Percentiles rank a stretch among this genome's conserved stretches.
These are phyloP conservation scores for Nidularia pulvinata DNA, from an alignment of 768 basidiomycete species.

Conservation along the genomic window DNA sequence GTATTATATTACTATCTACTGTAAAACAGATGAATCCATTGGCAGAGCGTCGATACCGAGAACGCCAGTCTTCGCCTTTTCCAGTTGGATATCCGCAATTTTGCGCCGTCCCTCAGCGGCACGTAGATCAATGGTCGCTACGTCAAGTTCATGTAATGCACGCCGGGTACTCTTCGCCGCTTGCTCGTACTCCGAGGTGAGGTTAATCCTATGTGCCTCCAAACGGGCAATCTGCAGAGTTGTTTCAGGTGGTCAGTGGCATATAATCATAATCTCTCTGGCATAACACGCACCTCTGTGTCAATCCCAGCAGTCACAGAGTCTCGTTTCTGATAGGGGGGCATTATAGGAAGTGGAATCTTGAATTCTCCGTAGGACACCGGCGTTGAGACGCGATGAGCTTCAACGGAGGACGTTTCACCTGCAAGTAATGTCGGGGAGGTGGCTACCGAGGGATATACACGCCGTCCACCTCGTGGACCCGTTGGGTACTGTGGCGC, in stretches of 20 bases:
- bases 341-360: neutral
- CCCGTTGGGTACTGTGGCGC: slow-evolving; percentile 8
- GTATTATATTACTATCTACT: neutral
- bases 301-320: slow-evolving; percentile 11
- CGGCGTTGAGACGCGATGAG: neutral
- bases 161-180: slow-evolving; percentile 39
- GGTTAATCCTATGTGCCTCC: slow-evolving; percentile 33
- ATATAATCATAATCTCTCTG: neutral
- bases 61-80: slow-evolving; percentile 59
- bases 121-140: slow-evolving; percentile 57
- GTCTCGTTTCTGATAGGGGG: neutral
- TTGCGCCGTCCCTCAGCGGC: slow-evolving; percentile 58
- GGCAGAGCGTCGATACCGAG: slow-evolving; percentile 52
- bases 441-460: slow-evolving; percentile 5
- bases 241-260: neutral
- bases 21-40: neutral
- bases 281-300: slow-evolving; percentile 11
- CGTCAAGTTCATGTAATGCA: slow-evolving; percentile 62
- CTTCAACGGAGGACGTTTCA: neutral
- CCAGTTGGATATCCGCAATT: slow-evolving; percentile 56
- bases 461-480: slow-evolving; percentile 14
- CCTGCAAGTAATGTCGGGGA: neutral
- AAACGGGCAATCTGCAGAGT: slow-evolving; percentile 24
- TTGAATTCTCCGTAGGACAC: neutral
- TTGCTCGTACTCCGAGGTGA: slow-evolving; percentile 35